A percentile compares a stretch with the other conserved stretches of the same genome.
These are phyloP conservation scores for Phanerochaete sordida DNA, from an alignment of 768 basidiomycete species.

Conservation along the genomic window DNA sequence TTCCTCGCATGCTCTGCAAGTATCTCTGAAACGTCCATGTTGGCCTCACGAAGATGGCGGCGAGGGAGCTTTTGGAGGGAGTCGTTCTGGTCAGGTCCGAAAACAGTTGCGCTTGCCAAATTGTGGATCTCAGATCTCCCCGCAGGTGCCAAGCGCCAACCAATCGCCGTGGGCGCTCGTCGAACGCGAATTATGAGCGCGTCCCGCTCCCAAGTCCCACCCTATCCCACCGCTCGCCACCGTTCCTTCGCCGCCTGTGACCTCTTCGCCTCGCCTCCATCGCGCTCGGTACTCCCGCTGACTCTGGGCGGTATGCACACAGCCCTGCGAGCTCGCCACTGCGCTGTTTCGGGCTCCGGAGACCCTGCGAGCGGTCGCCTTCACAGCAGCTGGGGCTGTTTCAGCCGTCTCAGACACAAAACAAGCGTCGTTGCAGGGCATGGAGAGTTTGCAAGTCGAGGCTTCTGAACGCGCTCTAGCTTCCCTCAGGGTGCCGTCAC, in stretches of 20 bases:
- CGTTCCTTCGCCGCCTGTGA: neutral
- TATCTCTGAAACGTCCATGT: constrained; percentile 81
- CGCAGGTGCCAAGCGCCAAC: neutral
- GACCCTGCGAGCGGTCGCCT: neutral
- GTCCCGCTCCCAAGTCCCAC: neutral
- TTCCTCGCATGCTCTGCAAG: constrained; percentile 71
- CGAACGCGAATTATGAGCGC: neutral
- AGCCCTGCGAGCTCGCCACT: no score
- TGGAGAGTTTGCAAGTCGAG: neutral
- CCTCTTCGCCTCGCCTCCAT: neutral
- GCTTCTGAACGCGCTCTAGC: neutral
- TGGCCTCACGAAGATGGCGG: neutral
- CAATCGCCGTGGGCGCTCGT: neutral
- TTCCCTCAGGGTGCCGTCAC: neutral
- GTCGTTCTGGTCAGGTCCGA: neutral
- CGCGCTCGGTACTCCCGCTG: neutral
- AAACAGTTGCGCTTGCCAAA: neutral
- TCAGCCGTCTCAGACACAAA: neutral
- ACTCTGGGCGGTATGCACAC: no score
- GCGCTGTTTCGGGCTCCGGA: neutral
- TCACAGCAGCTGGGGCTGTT: neutral
- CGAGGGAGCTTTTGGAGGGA: no score
- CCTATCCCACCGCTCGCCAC: neutral
- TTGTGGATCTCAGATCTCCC: constrained; percentile 1
- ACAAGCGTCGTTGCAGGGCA: neutral